These are phyloP conservation scores for Kockovaella imperatae DNA, from an alignment of 768 basidiomycete species.

Conservation along the genomic window DNA sequence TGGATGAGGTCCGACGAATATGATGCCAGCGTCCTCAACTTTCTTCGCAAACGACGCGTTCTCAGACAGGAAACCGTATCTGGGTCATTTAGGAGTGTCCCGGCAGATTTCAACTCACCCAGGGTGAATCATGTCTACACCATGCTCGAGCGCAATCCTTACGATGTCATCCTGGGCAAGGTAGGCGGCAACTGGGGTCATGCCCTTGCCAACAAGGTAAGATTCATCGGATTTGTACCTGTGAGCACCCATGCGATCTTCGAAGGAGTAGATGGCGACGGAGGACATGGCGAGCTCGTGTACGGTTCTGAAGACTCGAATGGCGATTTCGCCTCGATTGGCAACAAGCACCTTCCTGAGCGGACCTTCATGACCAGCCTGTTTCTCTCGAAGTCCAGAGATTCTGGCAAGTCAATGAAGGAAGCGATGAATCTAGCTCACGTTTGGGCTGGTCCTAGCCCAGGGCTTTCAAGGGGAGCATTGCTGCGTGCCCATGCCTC, in stretches of 20 bases:
- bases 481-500: slow-evolving; percentile 40
- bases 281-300: slow-evolving; percentile 99
- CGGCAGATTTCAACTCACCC: slow-evolving; percentile 53
- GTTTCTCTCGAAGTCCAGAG: slow-evolving; percentile 38
- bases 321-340: slow-evolving; percentile 75
- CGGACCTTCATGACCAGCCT: slow-evolving; percentile 43
- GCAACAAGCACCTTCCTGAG: slow-evolving; percentile 47
- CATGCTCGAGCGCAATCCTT: slow-evolving; percentile 89
- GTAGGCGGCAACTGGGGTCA: slow-evolving; percentile 94
- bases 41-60: slow-evolving; percentile 95
- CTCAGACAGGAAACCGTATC: slow-evolving; percentile 96
- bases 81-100: slow-evolving; percentile 35
- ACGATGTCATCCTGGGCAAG: slow-evolving; percentile 98
- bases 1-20: slow-evolving; percentile 91
- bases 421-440: too few relatives aligned
- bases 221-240: slow-evolving; percentile 99
- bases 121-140: slow-evolving; percentile 99
- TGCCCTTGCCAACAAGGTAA: slow-evolving; percentile 92
- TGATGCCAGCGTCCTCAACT: slow-evolving; percentile 93
- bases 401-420: too few relatives aligned
- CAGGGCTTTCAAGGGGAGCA: background rate
- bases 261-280: slow-evolving; percentile 95
- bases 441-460: background rate
- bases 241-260: slow-evolving; percentile 94
- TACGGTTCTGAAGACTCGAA: slow-evolving; percentile 94